Conservation (phyloP, 176 grass and related monocot genomes). For the Ananas comosus region DNA sequence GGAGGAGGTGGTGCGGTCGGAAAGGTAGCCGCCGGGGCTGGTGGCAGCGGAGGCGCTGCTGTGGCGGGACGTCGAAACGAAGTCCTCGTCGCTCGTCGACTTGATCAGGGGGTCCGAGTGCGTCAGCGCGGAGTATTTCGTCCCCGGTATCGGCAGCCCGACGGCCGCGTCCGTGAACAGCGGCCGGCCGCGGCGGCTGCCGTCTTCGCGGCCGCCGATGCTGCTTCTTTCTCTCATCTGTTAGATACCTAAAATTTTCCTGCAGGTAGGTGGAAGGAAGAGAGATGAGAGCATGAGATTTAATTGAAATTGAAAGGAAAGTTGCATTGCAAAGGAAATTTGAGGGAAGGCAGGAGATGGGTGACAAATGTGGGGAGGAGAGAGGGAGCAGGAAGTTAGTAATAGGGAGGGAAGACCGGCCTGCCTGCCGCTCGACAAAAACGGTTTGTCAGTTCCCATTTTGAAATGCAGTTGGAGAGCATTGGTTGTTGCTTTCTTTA, state of each 20-base stretch:
- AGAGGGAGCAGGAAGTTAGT: neutral
- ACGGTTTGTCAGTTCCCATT: neutral
- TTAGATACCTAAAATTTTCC: no score
- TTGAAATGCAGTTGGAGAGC: no score
- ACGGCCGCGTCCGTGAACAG: neutral
- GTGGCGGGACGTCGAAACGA: neutral
- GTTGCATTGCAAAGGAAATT: neutral
- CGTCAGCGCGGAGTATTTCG: neutral
- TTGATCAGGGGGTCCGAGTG: neutral
- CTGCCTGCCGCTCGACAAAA: neutral
- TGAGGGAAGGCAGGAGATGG: neutral
- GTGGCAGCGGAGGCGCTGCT: neutral
- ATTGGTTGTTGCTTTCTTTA: no score
- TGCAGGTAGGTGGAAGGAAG: neutral
- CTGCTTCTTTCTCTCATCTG: neutral
- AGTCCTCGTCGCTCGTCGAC: neutral
- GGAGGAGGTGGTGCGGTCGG: neutral
- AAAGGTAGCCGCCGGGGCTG: conserved; percentile 4
- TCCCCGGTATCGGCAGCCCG: neutral
- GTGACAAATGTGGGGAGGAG: neutral
- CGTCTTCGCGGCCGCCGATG: neutral
- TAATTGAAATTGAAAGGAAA: neutral
- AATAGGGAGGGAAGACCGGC: neutral
- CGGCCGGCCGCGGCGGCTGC: neutral
- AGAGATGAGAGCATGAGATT: neutral